Conservation (phyloP, 768 basidiomycete genomes). For the Clathrus columnatus region DNA sequence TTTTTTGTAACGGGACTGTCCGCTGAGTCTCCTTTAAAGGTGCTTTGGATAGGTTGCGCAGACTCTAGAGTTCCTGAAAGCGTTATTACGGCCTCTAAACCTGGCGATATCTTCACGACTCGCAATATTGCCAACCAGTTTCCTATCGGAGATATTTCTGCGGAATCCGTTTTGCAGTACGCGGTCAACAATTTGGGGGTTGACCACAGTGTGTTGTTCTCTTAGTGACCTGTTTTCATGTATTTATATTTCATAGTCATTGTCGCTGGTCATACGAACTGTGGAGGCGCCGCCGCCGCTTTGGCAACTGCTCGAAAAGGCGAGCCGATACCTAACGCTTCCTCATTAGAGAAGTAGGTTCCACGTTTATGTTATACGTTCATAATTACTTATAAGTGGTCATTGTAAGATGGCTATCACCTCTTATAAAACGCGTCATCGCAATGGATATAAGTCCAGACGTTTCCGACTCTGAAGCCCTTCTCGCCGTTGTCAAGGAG, state of each 20-base stretch:
- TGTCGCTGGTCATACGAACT: constrained; percentile 75
- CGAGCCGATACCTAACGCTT: background rate
- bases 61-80: constrained; percentile 83
- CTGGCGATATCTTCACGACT: constrained; percentile 78
- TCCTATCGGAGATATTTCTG: constrained; percentile 60
- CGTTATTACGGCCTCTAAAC: constrained; percentile 56
- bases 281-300: constrained; percentile 62
- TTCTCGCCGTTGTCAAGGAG: constrained; percentile 12
- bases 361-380: background rate
- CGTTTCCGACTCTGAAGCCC: background rate
- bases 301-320: constrained; percentile 12
- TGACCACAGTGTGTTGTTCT: constrained; percentile 59
- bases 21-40: constrained; percentile 27
- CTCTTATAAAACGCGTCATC: constrained; percentile 25
- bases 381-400: constrained; percentile 18
- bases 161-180: constrained; percentile 63
- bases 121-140: constrained; percentile 88
- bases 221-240: background rate
- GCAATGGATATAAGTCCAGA: constrained; percentile 13
- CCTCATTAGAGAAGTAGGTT: constrained; percentile 19
- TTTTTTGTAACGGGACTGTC: background rate
- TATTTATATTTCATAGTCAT: constrained; percentile 43
- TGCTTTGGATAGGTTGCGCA: constrained; percentile 74
- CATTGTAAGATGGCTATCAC: constrained; percentile 26
- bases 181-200: constrained; percentile 65